These are phyloP conservation scores for Apiotrichum gamsii DNA, from an alignment of 1,284 basidiomycete genomes.

Conservation along the genomic window DNA sequence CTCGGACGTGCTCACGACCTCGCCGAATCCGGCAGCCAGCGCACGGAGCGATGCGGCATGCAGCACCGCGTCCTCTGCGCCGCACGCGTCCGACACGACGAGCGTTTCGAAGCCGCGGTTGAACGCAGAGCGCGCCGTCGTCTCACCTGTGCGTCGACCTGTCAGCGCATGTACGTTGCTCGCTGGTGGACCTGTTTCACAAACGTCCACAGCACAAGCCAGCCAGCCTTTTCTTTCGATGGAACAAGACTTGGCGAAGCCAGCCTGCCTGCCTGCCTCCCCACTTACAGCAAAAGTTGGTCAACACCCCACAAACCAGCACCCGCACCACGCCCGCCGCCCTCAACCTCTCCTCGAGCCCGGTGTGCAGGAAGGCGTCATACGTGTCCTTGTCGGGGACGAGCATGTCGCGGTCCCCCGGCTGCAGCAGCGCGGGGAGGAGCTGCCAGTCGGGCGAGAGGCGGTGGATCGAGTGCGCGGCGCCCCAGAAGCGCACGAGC, in stretches of 20 bases:
- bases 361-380: constrained; percentile 4
- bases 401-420: neutral
- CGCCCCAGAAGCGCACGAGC: constrained; percentile 4
- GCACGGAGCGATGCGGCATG: neutral
- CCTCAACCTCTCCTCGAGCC: constrained; percentile 2
- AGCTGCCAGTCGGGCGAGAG: constrained; percentile 1
- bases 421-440: neutral
- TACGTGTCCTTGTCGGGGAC: constrained; percentile 10
- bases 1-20: constrained; percentile 1
- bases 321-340: neutral
- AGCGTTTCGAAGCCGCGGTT: constrained; percentile 8
- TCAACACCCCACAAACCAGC: constrained; percentile 1
- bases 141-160: constrained; percentile 5
- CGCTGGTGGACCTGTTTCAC: too few relatives aligned
- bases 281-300: constrained; percentile 7
- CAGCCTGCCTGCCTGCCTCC: neutral
- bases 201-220: too few relatives aligned
- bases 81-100: constrained; percentile 4
- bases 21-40: constrained; percentile 2
- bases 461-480: neutral
- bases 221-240: neutral
- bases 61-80: neutral
- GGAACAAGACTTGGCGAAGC: neutral
- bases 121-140: constrained; percentile 6
- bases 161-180: too few relatives aligned